Percentiles rank a stretch among this genome's conserved stretches.
These are phyloP conservation scores for Thelonectria olida DNA, from an alignment of 2,329 filamentous ascomycete species.

Conservation along the genomic window DNA sequence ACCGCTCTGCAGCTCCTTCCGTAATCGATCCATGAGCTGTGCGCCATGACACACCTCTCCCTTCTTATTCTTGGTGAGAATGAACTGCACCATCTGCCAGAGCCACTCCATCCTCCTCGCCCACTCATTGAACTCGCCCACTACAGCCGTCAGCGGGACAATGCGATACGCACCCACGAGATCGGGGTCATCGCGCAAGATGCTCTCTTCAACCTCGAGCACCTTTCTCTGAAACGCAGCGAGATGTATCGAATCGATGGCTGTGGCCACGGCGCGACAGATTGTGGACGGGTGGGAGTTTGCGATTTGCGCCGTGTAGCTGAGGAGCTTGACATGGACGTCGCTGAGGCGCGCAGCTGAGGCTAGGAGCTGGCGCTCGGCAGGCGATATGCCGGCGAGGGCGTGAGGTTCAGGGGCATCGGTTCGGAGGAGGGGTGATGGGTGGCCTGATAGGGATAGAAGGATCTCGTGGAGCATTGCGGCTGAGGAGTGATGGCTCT, in stretches of 20 bases:
- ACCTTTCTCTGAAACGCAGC: constrained; percentile 84
- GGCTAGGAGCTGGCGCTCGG: constrained; percentile 83
- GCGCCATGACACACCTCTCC: constrained; percentile 69
- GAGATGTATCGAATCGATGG: constrained; percentile 79
- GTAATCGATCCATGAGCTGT: constrained; percentile 78
- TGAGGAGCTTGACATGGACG: constrained; percentile 77
- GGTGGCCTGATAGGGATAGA: constrained; percentile 93
- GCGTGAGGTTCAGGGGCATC: constrained; percentile 57
- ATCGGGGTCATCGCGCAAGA: constrained; percentile 78
- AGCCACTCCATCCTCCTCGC: constrained; percentile 86
- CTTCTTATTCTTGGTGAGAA: constrained; percentile 57
- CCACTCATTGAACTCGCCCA: constrained; percentile 89
- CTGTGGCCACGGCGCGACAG: constrained; percentile 85
- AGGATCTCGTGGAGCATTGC: constrained; percentile 98
- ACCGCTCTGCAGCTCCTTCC: constrained; percentile 83
- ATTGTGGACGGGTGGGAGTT: constrained; percentile 80
- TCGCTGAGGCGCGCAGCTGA: constrained; percentile 81
- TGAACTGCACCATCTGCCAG: constrained; percentile 76
- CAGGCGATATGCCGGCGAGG: constrained; percentile 70
- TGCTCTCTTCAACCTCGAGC: constrained; percentile 81
- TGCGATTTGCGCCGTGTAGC: constrained; percentile 72
- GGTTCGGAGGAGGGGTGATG: constrained; percentile 82
- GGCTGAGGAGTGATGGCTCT: constrained; percentile 23
- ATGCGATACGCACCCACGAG: constrained; percentile 93
- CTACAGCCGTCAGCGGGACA: constrained; percentile 86